A percentile compares a stretch with the other conserved stretches of the same genome.
Evolutionary conservation across 192 early-diverging fungal species (phyloP).

Genomic region (Phycomyces blakesleeanus): DNA sequence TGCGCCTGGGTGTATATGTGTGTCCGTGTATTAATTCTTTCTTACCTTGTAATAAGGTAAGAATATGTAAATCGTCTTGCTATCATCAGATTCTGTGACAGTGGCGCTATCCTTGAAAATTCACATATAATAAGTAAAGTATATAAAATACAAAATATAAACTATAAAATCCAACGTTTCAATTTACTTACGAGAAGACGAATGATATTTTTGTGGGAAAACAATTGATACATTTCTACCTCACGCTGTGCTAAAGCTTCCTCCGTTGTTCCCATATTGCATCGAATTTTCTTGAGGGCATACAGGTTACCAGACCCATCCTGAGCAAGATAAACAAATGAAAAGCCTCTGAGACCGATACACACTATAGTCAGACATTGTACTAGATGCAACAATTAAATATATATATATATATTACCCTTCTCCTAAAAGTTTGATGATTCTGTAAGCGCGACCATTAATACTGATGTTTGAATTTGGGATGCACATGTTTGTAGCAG

Average conservation of each 20-base stretch:
- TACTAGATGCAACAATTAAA: not conserved
- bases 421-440: constrained; percentile 62
- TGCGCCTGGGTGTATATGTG: too few species aligned
- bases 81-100: constrained; percentile 46
- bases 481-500: constrained; percentile 42
- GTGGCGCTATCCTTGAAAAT: constrained; percentile 48
- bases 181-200: constrained; percentile 46
- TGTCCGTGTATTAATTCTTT: not conserved
- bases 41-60: constrained; percentile 61
- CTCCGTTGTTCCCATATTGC: constrained; percentile 55
- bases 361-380: not conserved
- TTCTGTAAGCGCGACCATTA: constrained; percentile 53
- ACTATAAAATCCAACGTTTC: not conserved
- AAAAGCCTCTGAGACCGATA: constrained; percentile 75
- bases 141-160: not conserved
- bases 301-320: constrained; percentile 44
- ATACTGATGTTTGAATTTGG: constrained; percentile 52
- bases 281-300: constrained; percentile 69
- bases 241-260: constrained; percentile 63
- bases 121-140: not conserved
- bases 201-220: constrained; percentile 64
- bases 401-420: too few species aligned
- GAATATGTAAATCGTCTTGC: constrained; percentile 63
- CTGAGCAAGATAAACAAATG: constrained; percentile 62
- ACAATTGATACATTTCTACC: constrained; percentile 62